Base-by-base conservation (phyloP, 2,329 filamentous ascomycete species). In the Trichocomaceae sp. region DNA sequence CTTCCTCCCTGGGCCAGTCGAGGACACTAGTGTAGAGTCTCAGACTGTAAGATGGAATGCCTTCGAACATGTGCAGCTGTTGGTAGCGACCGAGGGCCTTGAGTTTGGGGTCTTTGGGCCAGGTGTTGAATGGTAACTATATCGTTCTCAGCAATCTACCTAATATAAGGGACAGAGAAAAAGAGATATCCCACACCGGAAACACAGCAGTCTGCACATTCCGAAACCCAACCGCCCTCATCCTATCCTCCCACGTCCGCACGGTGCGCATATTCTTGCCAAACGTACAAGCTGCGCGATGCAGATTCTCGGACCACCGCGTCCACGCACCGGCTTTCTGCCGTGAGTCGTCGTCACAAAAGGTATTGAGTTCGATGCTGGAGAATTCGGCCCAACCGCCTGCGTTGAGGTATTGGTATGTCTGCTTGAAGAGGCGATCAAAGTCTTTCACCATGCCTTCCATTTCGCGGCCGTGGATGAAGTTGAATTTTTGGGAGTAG, bases 61-160 rank as follows among this genome's bases (percentile, higher is more conserved):
- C 61, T 47, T 66, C 60, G 20, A 56, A 56, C 35, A 64, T 57
- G 26, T 64, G 58, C 13, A 60, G 47, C 35, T 57, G 58, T 13
- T 63, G 48, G 31, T 60, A 65, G 31, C 60, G 54, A 10, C 78
- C 79, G 2, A 81, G 60, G 51, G 79, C 72, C 62, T 80, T 82
- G 48, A 76, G 69, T 23, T 72, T 69, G 9, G 69, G 66, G 37
- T 78, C 74, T 47, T 72, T 74, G 0, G 77, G 75, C 64, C 63
- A 65, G 7, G 62, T 55, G 7, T 59, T 63, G 33, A 65, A 58
- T 6, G 59, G 59, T 23, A 61, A 39, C 58, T 59, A 55, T 13
- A 20, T n/a, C 8, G 23, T 26, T 26, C n/a, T n/a, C n/a, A n/a
- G n/a, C n/a, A n/a, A n/a, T n/a, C n/a, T n/a, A n/a, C n/a, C n/a